Conservation (phyloP, 805 yeast genomes). For the Blastobotrys peoriensis region DNA sequence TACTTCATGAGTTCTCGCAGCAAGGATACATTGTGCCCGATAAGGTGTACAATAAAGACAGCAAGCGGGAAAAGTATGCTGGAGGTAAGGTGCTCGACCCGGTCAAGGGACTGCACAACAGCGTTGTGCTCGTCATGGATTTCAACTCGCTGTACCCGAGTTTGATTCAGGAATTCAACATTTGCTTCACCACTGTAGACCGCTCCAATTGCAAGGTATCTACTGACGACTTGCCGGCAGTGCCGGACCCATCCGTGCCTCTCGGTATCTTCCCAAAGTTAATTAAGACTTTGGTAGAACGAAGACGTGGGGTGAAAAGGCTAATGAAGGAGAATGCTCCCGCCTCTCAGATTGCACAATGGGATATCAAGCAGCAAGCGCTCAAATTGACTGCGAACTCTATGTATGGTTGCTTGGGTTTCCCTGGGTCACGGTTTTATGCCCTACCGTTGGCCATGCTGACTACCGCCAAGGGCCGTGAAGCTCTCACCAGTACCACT, state of each 20-base stretch:
- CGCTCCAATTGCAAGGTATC: slow-evolving; percentile 43
- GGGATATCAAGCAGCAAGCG: slow-evolving; percentile 94
- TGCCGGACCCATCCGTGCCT: slow-evolving; percentile 51
- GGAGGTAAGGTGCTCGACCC: slow-evolving; percentile 98
- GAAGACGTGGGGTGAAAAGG: slow-evolving; percentile 90
- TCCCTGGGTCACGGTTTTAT: slow-evolving; percentile 82
- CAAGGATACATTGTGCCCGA: slow-evolving; percentile 85
- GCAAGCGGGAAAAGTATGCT: slow-evolving; percentile 47
- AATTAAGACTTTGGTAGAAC: slow-evolving; percentile 73
- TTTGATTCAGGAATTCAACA: slow-evolving; percentile 93
- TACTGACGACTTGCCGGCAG: slow-evolving; percentile 59
- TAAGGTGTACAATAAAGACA: slow-evolving; percentile 46
- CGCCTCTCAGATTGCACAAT: slow-evolving; percentile 56
- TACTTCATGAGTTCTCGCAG: slow-evolving; percentile 83
- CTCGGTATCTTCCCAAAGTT: slow-evolving; percentile 86
- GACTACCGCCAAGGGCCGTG: slow-evolving; percentile 93
- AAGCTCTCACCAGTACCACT: slow-evolving; percentile 86
- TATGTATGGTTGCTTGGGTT: slow-evolving; percentile 99
- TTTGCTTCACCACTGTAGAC: slow-evolving; percentile 92
- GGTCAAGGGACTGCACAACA: slow-evolving; percentile 87
- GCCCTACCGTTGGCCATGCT: slow-evolving; percentile 95
- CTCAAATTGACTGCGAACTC: slow-evolving; percentile 95
- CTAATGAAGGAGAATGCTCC: slow-evolving; percentile 71
- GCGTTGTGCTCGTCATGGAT: slow-evolving; percentile 90
- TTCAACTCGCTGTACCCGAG: slow-evolving; percentile 96